Evolutionary conservation across 352 stramenopile species (phyloP), one percentile per base, ranked within the genome.

Genomic region (Phytophthora capsici): DNA sequence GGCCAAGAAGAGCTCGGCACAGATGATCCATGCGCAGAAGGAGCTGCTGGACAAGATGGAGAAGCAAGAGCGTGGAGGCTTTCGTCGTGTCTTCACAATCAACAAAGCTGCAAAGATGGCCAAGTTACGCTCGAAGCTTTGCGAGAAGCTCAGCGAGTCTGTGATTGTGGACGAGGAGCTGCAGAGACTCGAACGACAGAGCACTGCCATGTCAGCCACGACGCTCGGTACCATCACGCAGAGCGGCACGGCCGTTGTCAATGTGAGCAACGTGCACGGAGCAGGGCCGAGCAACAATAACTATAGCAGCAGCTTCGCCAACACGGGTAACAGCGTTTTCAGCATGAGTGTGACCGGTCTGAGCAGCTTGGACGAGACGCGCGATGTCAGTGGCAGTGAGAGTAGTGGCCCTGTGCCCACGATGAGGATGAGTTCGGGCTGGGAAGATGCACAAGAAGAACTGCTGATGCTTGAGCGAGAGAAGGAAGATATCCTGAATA

Each of bases 21-120:
- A 90, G 60, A 88, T 89, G 68, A 89, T 93, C 58, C 83, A 91
- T 58, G 88, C 79, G 38, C 85, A 93, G 63, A 91, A 92, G 55
- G 83, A 90, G 56, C 59, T 93, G 45, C 76, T 93, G 46, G 82
- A 93, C 64, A 93, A 93, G 57, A 89, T 93, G 65, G 85, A 91
- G 68, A 75, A 73, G 43, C 83, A 91, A 43, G 85, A 93, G 49
- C 80, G 81, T 20, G 72, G 81, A 38, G 73, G 80, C 1, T 64
- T 91, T 23, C 83, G 85, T 1, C 77, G 81, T 22, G 81, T 91
- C 16, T 91, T 93, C 57, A 80, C 80, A 8, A 59, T 93, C 45
- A 91, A 93, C 58, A 82, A 81, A 12, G 73, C 83, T 6, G 74
- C 83, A 38, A 89, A 86, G 48, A 86, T 91, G 72, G 78, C 86